These are phyloP conservation scores for Terana coerulea DNA, from an alignment of 768 basidiomycete species.

Conservation along the genomic window DNA sequence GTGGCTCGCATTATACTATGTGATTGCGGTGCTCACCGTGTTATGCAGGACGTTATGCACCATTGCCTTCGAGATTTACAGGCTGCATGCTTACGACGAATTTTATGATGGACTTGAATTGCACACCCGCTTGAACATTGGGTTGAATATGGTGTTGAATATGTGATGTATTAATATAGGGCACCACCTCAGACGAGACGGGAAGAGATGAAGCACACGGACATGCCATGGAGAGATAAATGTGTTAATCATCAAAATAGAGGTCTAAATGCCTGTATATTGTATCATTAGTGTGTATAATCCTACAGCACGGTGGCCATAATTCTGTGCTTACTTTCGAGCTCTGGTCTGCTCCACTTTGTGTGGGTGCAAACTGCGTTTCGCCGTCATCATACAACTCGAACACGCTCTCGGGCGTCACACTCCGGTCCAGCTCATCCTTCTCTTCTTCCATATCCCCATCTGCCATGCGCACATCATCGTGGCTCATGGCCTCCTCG, in stretches of 20 bases:
- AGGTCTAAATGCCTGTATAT: constrained; percentile 24
- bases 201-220: no score
- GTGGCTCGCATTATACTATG: no score
- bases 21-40: no score
- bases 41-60: no score
- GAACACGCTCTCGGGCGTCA: constrained; percentile 9
- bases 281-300: not conserved
- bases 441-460: not conserved
- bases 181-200: no score
- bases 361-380: constrained; percentile 25
- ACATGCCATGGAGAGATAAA: no score
- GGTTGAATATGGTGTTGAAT: no score
- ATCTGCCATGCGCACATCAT: not conserved
- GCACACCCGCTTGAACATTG: no score
- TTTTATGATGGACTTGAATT: no score
- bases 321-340: constrained; percentile 19
- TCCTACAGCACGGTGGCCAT: not conserved
- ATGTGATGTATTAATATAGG: no score
- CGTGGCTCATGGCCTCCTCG: not conserved
- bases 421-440: constrained; percentile 3
- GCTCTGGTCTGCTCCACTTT: constrained; percentile 11
- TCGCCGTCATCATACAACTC: constrained; percentile 21
- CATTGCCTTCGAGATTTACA: no score
- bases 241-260: constrained; percentile 27
- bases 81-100: no score